Evolutionary conservation across 495 filamentous ascomycete species (phyloP).

Genomic region (Podospora pseudocomata): DNA sequence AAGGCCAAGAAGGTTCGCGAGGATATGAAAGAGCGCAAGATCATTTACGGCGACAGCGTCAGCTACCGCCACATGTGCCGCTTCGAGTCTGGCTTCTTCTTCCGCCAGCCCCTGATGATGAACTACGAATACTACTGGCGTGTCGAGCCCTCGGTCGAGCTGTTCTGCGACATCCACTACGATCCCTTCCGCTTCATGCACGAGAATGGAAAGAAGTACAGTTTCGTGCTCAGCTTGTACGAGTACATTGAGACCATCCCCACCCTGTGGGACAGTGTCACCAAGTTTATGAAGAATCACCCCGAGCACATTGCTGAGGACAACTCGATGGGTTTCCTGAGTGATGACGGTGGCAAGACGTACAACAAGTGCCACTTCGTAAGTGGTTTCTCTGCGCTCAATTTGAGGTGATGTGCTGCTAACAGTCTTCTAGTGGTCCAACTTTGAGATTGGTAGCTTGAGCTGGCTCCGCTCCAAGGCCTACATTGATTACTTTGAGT

Average conservation of each 20-base stretch:
- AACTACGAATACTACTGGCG: constrained; percentile 94
- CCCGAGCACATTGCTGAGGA: constrained; percentile 80
- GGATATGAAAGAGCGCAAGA: constrained; percentile 78
- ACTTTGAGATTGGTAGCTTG: constrained; percentile 84
- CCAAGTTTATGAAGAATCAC: constrained; percentile 83
- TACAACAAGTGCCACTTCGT: constrained; percentile 99
- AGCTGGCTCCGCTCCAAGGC: constrained; percentile 77
- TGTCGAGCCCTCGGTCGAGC: constrained; percentile 83
- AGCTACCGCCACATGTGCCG: constrained; percentile 94
- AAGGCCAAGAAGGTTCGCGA: constrained; percentile 75
- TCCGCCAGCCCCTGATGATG: constrained; percentile 74
- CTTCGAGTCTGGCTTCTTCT: constrained; percentile 92
- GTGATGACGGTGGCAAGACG: constrained; percentile 79
- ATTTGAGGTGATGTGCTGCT: constrained; percentile 14
- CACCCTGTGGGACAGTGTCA: constrained; percentile 88
- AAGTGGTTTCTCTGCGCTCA: constrained; percentile 36
- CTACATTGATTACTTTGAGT: constrained; percentile 77
- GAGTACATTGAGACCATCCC: constrained; percentile 96
- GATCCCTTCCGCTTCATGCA: constrained; percentile 86
- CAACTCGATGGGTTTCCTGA: constrained; percentile 89
- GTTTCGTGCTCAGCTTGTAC: constrained; percentile 83
- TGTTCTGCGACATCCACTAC: constrained; percentile 79
- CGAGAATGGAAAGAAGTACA: constrained; percentile 86
- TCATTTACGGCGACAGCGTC: constrained; percentile 92
- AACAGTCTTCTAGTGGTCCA: constrained; percentile 66